Evolutionary conservation across 495 filamentous ascomycete genomes (phyloP), one percentile per base, ranked within the genome.

Genomic region (Aspergillus olivimuriae): DNA sequence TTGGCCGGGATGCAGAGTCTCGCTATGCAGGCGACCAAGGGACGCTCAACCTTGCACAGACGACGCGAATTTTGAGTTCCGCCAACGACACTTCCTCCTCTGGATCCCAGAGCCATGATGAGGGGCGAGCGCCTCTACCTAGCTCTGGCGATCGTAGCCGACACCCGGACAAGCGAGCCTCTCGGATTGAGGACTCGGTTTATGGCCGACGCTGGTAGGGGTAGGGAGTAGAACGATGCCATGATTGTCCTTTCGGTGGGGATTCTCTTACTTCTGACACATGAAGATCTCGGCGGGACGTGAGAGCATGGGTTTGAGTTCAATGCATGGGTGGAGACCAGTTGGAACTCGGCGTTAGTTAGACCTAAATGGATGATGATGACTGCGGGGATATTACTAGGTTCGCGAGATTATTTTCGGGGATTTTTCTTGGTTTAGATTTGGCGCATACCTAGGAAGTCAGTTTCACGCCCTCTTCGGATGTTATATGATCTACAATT

Each of bases 1-100:
- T 98, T 59, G 80, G 79, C 46, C 81, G 84, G 24, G 86, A 92
- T 65, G 82, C 82, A 0, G 82, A 84, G 46, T 52, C 53, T n/a
- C 54, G 58, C 18, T 72, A 62, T 55, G 58, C 50, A 4, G 56
- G 60, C 26, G 62, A 61, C 10, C 58, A 62, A 30, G 56, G 40
- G 14, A 61, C 53, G 10, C 43, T 65, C 9, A 58, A 61, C 21
- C 54, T 67, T 17, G 55, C 54, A 9, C 55, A 60, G 40, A 63
- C 51, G 31, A 55, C 54, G 34, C 48, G 46, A 9, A 44, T 66
- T 10, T 42, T 66, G 31, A 53, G 22, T 14, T 44, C 56, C 11
- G 44, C 46, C 1, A 57, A 60, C 3, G 61, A 65, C 2, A 19
- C 33, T 26, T 32, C 21, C 26, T 26, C 34, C 22, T 15, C 31